A percentile compares a stretch with the other conserved stretches of the same genome.
These are phyloP conservation scores for Graphilbum ipis-grandicollis DNA, from an alignment of 2,329 filamentous ascomycete species.

Conservation along the genomic window DNA sequence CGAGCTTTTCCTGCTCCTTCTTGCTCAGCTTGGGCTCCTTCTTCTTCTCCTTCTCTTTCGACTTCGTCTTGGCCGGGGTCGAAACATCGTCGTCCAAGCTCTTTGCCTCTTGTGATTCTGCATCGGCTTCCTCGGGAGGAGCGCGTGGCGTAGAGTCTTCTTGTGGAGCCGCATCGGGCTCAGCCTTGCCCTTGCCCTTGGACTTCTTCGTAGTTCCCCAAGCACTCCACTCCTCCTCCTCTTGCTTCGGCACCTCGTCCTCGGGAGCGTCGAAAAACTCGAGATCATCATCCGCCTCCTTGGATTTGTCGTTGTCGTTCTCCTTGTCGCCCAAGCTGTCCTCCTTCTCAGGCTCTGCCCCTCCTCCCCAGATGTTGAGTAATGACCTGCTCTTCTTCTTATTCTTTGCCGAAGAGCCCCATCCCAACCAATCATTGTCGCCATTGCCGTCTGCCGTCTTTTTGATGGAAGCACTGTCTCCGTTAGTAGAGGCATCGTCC, in stretches of 20 bases:
- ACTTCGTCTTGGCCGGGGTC: slow-evolving; percentile 20
- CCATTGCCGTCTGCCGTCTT: slow-evolving; percentile 1
- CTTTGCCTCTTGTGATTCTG: slow-evolving; percentile 16
- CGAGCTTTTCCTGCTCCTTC: slow-evolving; percentile 33
- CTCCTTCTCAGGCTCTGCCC: slow-evolving; percentile 6
- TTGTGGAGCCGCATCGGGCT: slow-evolving; percentile 22
- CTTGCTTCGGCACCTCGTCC: slow-evolving; percentile 23
- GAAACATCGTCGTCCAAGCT: slow-evolving; percentile 19
- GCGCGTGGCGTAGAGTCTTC: slow-evolving; percentile 31
- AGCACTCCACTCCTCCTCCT: slow-evolving; percentile 15
- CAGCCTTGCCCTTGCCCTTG: slow-evolving; percentile 16
- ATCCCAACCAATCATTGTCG: slow-evolving; percentile 7
- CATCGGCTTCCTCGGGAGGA: slow-evolving; percentile 26
- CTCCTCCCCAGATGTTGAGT: slow-evolving; percentile 3
- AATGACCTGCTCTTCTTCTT: slow-evolving; percentile 6
- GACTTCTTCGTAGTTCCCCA: slow-evolving; percentile 15
- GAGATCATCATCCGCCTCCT: slow-evolving; percentile 6
- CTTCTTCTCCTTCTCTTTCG: slow-evolving; percentile 16
- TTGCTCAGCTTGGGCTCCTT: slow-evolving; percentile 28
- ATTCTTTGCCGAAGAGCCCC: slow-evolving; percentile 3
- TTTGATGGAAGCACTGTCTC: slow-evolving; percentile 4
- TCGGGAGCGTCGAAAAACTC: slow-evolving; percentile 28
- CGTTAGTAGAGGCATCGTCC: slow-evolving; percentile 7
- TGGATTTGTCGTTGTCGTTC: slow-evolving; percentile 15
- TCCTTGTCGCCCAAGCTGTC: slow-evolving; percentile 7